Evolutionary conservation across 2,329 filamentous ascomycete species (phyloP).

Genomic region (Sarocladium kiliense): DNA sequence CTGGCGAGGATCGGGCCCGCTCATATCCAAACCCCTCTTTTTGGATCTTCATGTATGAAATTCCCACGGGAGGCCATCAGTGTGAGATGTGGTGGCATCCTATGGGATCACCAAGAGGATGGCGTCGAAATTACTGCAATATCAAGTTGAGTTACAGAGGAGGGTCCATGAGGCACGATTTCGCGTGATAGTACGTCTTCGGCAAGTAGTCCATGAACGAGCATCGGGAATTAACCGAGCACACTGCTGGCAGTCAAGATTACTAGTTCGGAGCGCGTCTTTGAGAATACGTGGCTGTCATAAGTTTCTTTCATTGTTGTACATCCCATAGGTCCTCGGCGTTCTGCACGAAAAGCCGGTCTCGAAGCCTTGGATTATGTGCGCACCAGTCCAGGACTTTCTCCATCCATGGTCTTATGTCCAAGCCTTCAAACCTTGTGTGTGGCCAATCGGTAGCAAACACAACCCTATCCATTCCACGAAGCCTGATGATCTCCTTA

Average conservation of each 20-base stretch:
- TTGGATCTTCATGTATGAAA: background rate
- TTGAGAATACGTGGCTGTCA: too few relatives aligned
- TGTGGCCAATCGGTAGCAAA: constrained; percentile 60
- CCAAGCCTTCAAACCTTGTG: constrained; percentile 47
- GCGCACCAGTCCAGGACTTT: constrained; percentile 48
- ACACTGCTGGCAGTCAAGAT: too few relatives aligned
- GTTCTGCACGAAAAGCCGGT: constrained; percentile 50
- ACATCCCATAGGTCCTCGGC: constrained; percentile 42
- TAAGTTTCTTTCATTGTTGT: background rate
- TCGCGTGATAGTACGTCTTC: too few relatives aligned
- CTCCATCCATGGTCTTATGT: constrained; percentile 49
- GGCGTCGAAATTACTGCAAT: too few relatives aligned
- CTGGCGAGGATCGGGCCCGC: background rate
- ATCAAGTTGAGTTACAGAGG: too few relatives aligned
- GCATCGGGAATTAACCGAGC: too few relatives aligned
- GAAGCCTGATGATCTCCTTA: constrained; percentile 37
- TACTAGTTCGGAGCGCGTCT: too few relatives aligned
- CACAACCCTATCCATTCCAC: constrained; percentile 37
- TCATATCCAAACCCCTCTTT: background rate
- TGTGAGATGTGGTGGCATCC: too few relatives aligned
- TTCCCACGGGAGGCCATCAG: too few relatives aligned
- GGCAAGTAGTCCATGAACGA: too few relatives aligned
- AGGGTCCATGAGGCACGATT: too few relatives aligned
- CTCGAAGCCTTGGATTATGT: constrained; percentile 34
- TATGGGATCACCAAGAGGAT: too few relatives aligned